These are phyloP conservation scores for Amanita fuliginea DNA, from an alignment of 768 basidiomycete genomes.

Conservation along the genomic window DNA sequence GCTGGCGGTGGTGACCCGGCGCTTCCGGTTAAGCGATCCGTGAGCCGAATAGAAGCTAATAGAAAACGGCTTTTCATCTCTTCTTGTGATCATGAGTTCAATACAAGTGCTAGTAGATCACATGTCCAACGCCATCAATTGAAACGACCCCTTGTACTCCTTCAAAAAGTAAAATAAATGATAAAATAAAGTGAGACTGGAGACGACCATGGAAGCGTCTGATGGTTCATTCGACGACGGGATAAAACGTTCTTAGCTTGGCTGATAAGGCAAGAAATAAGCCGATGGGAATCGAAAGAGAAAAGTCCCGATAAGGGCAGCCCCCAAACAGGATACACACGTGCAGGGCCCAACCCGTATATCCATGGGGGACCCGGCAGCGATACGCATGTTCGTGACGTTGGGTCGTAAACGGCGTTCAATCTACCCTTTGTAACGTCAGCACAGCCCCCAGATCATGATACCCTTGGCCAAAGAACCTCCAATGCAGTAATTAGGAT, in stretches of 20 bases:
- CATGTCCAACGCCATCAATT: too few species aligned
- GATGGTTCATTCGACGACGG: background rate
- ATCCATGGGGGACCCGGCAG: background rate
- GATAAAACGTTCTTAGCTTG: background rate
- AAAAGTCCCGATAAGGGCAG: background rate
- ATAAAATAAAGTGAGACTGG: background rate
- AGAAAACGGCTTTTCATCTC: background rate
- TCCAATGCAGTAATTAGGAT: background rate
- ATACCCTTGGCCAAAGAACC: background rate
- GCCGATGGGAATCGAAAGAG: background rate
- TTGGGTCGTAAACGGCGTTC: background rate
- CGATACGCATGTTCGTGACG: background rate
- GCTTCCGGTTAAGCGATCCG: background rate
- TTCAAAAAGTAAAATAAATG: too few species aligned
- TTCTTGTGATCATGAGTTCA: background rate
- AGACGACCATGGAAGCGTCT: background rate
- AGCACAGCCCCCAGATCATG: background rate
- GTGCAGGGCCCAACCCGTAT: background rate
- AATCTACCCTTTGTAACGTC: background rate
- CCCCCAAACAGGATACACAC: background rate
- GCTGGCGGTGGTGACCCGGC: too few species aligned
- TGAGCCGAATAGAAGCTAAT: background rate
- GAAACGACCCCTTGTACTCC: too few species aligned
- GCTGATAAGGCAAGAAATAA: conserved; percentile 1
- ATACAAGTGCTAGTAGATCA: too few species aligned